Percentiles rank a stretch among this genome's conserved stretches.
phyloP scores from a whole-genome alignment of 306 rosid genomes.

The Sicyos baderoa region DNA sequence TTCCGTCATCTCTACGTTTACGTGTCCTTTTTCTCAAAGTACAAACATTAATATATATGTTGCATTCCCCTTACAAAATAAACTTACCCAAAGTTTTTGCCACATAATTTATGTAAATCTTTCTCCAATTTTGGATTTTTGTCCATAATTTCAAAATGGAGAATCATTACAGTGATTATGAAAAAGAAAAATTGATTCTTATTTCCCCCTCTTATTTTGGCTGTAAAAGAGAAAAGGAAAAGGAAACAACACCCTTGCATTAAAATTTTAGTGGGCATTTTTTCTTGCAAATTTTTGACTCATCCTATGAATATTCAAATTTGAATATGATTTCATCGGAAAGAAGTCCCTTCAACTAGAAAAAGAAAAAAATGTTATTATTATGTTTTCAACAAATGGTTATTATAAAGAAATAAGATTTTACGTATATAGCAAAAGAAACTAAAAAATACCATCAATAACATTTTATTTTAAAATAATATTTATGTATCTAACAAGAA shows the following conservation, averaged over 20 bases:
- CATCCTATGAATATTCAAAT: background rate
- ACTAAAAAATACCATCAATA: no score
- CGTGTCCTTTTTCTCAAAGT: conserved; percentile 34
- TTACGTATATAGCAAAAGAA: no score
- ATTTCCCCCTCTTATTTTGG: no score
- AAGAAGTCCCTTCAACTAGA: background rate
- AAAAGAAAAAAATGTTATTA: background rate
- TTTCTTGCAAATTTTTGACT: background rate
- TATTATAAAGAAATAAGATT: no score
- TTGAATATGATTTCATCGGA: background rate
- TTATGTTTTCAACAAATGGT: no score
- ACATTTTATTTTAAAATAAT: no score
- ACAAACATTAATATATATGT: background rate
- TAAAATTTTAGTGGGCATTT: background rate
- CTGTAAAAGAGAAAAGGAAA: background rate
- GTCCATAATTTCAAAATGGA: background rate
- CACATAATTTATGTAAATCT: background rate
- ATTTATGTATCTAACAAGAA: no score
- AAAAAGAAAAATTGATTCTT: no score
- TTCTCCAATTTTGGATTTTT: background rate
- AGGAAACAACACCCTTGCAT: background rate
- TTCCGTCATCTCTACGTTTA: conserved; percentile 72
- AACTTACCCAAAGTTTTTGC: background rate
- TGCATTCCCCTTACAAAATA: background rate
- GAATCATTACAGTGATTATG: no score